Conservation (phyloP, 208 protist species). For the Leishmania amazonensis region DNA sequence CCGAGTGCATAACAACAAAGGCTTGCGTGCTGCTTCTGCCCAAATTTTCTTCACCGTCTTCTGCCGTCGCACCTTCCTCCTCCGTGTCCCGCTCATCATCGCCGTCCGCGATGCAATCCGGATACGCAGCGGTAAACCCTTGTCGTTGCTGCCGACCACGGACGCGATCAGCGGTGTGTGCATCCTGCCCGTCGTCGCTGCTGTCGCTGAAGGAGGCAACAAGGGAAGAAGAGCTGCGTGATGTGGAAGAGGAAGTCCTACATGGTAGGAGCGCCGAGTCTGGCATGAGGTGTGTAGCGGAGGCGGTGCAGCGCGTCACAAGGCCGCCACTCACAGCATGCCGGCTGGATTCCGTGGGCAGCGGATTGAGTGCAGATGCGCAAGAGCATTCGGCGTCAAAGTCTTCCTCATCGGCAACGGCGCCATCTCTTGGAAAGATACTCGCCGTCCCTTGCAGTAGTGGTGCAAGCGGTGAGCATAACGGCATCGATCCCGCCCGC, state of each 20-base stretch:
- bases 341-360: neutral
- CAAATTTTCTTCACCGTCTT: neutral
- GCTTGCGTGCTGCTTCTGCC: conserved; percentile 14
- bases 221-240: neutral
- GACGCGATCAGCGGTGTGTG: neutral
- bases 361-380: neutral
- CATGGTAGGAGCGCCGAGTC: neutral
- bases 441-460: neutral
- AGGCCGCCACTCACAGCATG: no score
- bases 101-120: neutral
- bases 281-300: neutral
- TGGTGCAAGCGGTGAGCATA: neutral
- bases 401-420: neutral
- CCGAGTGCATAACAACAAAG: conserved; percentile 52
- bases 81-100: conserved; percentile 14
- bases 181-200: neutral
- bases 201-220: neutral
- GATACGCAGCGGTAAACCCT: neutral
- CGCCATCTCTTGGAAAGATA: neutral
- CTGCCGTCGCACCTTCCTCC: conserved; percentile 27
- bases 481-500: neutral
- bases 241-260: neutral
- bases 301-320: neutral
- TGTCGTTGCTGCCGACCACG: neutral
- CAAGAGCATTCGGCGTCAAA: neutral